Conservation (phyloP, 495 filamentous ascomycete species). For the Amorphotheca resinae region DNA sequence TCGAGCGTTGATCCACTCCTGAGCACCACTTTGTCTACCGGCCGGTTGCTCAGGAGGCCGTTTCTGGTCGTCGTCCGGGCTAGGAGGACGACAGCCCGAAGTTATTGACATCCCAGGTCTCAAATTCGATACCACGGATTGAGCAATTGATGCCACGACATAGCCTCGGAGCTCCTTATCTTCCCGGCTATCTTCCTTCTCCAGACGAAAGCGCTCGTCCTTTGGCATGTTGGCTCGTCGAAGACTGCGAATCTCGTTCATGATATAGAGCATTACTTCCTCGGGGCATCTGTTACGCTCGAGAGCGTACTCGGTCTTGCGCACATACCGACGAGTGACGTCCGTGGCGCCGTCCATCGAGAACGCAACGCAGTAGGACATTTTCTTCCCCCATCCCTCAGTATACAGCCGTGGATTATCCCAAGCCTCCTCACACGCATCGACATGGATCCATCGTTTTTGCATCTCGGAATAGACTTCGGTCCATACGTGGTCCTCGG, state of each 20-base stretch:
- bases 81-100: not conserved
- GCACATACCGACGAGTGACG: conserved; percentile 91
- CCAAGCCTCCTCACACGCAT: conserved; percentile 89
- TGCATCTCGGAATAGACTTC: conserved; percentile 94
- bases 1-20: conserved; percentile 51
- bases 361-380: conserved; percentile 95
- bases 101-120: conserved; percentile 12
- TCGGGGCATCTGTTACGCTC: conserved; percentile 68
- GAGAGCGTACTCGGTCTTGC: conserved; percentile 59
- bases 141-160: conserved; percentile 59
- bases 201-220: conserved; percentile 63
- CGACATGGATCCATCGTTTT: conserved; percentile 92
- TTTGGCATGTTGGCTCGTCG: conserved; percentile 69
- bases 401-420: conserved; percentile 88
- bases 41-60: conserved; percentile 38
- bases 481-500: conserved; percentile 95
- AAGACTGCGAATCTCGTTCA: conserved; percentile 75
- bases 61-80: conserved; percentile 25
- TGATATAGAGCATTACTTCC: conserved; percentile 77
- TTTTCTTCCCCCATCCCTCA: conserved; percentile 88
- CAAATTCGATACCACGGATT: conserved; percentile 28
- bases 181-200: conserved; percentile 83
- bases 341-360: conserved; percentile 90
- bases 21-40: conserved; percentile 45
- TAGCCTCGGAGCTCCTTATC: conserved; percentile 70